These are phyloP conservation scores for Fonsecaea multimorphosa DNA, from an alignment of 2,329 filamentous ascomycete genomes.

Conservation along the genomic window DNA sequence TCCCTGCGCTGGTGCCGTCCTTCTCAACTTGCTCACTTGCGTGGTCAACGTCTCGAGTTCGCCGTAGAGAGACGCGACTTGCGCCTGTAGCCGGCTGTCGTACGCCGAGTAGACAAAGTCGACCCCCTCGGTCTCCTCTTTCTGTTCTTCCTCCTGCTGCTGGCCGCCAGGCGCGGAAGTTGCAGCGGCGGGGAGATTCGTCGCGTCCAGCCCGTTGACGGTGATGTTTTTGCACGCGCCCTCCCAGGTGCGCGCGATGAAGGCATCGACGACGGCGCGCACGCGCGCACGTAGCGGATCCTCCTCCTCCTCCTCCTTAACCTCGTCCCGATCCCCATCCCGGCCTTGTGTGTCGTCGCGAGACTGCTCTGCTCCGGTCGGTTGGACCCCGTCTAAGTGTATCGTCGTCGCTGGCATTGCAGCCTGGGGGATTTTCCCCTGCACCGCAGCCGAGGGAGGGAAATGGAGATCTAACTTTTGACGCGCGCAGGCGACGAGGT, in stretches of 20 bases:
- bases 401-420: constrained; percentile 48
- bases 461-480: constrained; percentile 57
- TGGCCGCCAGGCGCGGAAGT: constrained; percentile 9
- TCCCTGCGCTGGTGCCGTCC: constrained; percentile 52
- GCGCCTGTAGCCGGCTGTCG: constrained; percentile 51
- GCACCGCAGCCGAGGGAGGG: constrained; percentile 51
- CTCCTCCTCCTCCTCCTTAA: constrained; percentile 37
- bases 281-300: constrained; percentile 38
- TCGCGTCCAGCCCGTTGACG: constrained; percentile 55
- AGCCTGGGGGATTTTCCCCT: no score
- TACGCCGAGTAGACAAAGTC: constrained; percentile 53
- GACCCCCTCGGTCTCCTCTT: constrained; percentile 49
- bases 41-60: constrained; percentile 56
- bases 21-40: constrained; percentile 53
- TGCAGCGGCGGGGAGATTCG: constrained; percentile 19
- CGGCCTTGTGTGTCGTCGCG: neutral
- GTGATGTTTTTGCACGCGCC: constrained; percentile 52
- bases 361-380: neutral
- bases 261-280: constrained; percentile 43
- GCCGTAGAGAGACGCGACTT: constrained; percentile 53
- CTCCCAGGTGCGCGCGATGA: constrained; percentile 53
- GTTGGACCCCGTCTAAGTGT: constrained; percentile 48
- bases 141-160: constrained; percentile 27
- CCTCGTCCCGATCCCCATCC: constrained; percentile 15
- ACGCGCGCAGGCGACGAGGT: constrained; percentile 52